Percentiles rank a stretch among this genome's conserved stretches.
These are phyloP conservation scores for Penicillium atrosanguineum DNA, from an alignment of 495 filamentous ascomycete genomes.

Conservation along the genomic window DNA sequence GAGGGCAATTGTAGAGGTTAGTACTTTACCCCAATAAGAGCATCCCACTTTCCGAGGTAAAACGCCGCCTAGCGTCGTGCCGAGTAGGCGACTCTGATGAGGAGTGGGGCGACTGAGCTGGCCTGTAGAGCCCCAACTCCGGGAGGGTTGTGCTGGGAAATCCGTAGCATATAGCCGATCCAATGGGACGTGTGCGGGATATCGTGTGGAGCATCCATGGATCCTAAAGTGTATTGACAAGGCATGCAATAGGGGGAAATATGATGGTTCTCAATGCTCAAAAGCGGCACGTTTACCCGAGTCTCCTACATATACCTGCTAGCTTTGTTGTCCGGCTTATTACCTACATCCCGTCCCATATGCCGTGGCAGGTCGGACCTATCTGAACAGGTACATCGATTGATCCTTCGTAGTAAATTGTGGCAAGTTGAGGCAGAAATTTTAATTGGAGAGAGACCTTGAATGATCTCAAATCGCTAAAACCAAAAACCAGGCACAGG, in stretches of 20 bases:
- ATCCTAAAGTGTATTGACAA: not conserved
- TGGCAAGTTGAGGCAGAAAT: no score
- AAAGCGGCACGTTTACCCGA: not conserved
- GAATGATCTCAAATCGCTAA: not conserved
- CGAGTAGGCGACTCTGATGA: slow-evolving; percentile 15
- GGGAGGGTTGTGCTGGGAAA: not conserved
- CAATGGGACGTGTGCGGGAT: slow-evolving; percentile 2
- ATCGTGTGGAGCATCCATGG: slow-evolving; percentile 4
- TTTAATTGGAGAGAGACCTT: no score
- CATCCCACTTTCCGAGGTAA: slow-evolving; percentile 13
- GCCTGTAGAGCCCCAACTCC: not conserved
- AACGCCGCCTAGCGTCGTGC: not conserved
- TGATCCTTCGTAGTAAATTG: no score
- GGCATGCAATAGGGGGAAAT: not conserved
- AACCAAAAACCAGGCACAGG: no score
- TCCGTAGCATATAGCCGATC: slow-evolving; percentile 13
- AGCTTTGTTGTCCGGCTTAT: no score
- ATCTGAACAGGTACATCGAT: no score
- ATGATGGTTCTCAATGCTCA: not conserved
- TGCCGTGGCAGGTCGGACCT: no score
- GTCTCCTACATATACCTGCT: no score
- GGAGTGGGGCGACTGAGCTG: slow-evolving; percentile 3
- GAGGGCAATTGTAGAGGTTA: slow-evolving; percentile 3
- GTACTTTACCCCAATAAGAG: not conserved
- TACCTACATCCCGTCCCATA: no score